phyloP scores from a whole-genome alignment of 2,329 filamentous ascomycete genomes.

The Apiospora saccharicola region DNA sequence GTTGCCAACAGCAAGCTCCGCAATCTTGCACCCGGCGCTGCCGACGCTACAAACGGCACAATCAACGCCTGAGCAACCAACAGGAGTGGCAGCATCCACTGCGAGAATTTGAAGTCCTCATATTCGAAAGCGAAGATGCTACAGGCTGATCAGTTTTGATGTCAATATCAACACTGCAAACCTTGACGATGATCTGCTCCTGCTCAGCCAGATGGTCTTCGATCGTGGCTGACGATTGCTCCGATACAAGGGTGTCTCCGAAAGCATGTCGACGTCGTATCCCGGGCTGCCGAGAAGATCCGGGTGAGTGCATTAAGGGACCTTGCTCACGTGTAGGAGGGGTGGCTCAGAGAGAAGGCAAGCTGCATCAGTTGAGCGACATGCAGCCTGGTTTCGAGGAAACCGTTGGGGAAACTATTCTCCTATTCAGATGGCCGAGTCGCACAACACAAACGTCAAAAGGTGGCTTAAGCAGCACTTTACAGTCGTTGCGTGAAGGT shows the following conservation, averaged over 20 bases:
- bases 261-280: background rate
- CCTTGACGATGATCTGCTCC: background rate
- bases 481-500: background rate
- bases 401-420: slow-evolving; percentile 34
- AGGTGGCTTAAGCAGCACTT: slow-evolving; percentile 30
- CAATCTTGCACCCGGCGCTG: slow-evolving; percentile 39
- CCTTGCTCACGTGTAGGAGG: slow-evolving; percentile 18
- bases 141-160: background rate
- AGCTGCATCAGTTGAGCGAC: slow-evolving; percentile 15
- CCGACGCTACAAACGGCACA: slow-evolving; percentile 32
- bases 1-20: slow-evolving; percentile 67
- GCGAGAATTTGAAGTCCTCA: background rate
- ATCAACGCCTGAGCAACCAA: slow-evolving; percentile 22
- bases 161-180: background rate
- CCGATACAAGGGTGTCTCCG: background rate
- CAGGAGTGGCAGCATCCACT: no score
- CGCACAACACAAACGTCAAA: slow-evolving; percentile 32
- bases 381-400: slow-evolving; percentile 30
- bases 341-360: slow-evolving; percentile 24
- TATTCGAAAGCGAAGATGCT: background rate
- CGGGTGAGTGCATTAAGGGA: background rate
- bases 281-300: slow-evolving; percentile 12
- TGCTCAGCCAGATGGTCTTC: background rate
- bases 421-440: slow-evolving; percentile 38
- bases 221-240: background rate